These are phyloP conservation scores for Pseudogymnoascus sp. DNA, from an alignment of 2,329 filamentous ascomycete species.

Conservation along the genomic window DNA sequence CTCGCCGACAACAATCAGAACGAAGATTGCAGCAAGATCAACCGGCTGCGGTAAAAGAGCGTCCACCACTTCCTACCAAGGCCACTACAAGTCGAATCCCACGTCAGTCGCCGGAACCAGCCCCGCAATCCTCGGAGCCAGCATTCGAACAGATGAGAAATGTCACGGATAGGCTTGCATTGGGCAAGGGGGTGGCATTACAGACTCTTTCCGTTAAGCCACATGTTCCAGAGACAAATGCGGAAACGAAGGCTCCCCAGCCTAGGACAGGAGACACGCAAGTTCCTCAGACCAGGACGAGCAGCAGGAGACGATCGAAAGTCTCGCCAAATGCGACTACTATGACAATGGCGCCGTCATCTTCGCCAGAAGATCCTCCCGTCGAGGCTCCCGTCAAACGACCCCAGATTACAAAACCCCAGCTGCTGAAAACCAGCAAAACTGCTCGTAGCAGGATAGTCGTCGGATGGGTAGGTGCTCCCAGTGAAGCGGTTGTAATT, in stretches of 20 bases:
- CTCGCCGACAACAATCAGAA: background rate
- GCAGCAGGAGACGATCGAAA: background rate
- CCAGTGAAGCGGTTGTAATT: background rate
- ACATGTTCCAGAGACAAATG: background rate
- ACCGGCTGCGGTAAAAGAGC: background rate
- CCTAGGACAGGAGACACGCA: background rate
- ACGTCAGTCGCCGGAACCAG: background rate
- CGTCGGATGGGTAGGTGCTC: background rate
- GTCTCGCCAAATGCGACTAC: background rate
- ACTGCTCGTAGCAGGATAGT: constrained; percentile 12
- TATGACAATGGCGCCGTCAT: background rate
- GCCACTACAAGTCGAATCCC: background rate
- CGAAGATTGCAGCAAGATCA: background rate
- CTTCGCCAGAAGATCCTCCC: background rate
- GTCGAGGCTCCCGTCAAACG: background rate
- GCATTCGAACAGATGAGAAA: background rate
- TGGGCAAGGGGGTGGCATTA: background rate
- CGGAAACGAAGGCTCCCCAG: background rate
- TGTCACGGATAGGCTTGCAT: background rate
- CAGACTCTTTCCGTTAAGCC: background rate
- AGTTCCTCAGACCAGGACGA: background rate
- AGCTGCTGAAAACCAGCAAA: constrained; percentile 4
- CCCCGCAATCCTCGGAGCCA: background rate
- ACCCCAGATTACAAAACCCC: background rate
- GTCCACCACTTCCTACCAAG: background rate